Evolutionary conservation across 2,329 filamentous ascomycete species (phyloP), one percentile per base, ranked within the genome.

Genomic region (Neofusicoccum sp.): DNA sequence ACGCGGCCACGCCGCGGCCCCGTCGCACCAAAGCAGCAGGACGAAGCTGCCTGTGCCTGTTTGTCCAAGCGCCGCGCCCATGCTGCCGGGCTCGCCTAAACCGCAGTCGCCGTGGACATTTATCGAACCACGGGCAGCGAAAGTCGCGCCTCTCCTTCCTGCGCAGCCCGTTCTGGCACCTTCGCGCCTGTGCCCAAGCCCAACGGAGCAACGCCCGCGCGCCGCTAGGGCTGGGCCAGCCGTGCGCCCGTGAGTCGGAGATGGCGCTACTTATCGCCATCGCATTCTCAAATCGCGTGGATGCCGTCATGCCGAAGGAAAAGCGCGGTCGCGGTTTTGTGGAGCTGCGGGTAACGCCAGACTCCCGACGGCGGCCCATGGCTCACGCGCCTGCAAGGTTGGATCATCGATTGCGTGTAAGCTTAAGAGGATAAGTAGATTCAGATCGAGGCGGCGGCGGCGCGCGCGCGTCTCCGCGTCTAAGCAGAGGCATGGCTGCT

Each of bases 321-420:
- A 6, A 40, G 38, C 38, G 38, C 7, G 8, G 16, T 40, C 9
- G 20, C 20, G 20, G 20, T 20, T 20, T 20, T 20, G 20, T 20
- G 20, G 20, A 20, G 20, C 20, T 20, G 20, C 20, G 20, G 20
- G 20, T 20, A 20, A 20, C 20, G 20, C 20, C 20, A 20, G 20
- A 20, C 20, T 20, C 20, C 20, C 20, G 20, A 20, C 20, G 20
- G 33, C 12, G 41, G 20, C 41, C 41, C 41, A 26, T 20, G 41
- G 41, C 41, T 44, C 41, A 8, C 41, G 6, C 16, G 9, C 16
- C 49, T 53, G 48, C 48, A 38, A 6, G 34, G 20, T 53, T n/a
- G 34, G 47, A 31, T 51, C 47, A 51, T 51, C 16, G 47, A 51
- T 38, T 51, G 47, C 47, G 47, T 20, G 31, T 36, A 33, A 33